Conservation (phyloP, 225 moss, liverwort and hornwort species). For the Rhytidiadelphus loreus region DNA sequence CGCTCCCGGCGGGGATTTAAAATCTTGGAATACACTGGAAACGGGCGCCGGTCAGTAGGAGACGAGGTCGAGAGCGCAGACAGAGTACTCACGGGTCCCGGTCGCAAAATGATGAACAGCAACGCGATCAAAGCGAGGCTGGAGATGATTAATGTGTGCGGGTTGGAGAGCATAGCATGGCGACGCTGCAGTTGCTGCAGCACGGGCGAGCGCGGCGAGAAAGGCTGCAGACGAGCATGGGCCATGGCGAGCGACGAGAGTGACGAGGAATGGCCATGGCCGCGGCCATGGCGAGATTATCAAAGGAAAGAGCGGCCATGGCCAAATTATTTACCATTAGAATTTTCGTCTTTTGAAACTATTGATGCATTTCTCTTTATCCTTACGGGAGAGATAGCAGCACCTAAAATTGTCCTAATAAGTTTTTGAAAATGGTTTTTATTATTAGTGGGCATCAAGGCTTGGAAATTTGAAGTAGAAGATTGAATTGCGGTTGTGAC, state of each 20-base stretch:
- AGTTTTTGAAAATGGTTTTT: not conserved
- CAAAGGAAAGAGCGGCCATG: not conserved
- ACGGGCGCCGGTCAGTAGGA: not conserved
- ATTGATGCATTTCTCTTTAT: not conserved
- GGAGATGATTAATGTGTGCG: not conserved
- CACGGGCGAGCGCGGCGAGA: slow-evolving; percentile 4
- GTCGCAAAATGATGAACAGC: not conserved
- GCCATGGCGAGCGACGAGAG: not conserved
- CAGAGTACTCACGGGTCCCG: not conserved
- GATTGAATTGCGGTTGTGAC: not conserved
- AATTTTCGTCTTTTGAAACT: too few species aligned
- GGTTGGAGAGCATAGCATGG: not conserved
- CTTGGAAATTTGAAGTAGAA: not conserved
- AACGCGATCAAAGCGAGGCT: not conserved
- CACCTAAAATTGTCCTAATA: not conserved
- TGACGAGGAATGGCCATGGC: not conserved
- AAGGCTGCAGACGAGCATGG: not conserved
- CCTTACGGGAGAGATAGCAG: not conserved
- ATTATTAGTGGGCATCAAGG: too few species aligned
- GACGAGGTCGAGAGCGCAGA: not conserved
- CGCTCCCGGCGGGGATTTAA: slow-evolving; percentile 25
- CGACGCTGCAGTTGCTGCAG: slow-evolving; percentile 4
- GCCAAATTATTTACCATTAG: not conserved
- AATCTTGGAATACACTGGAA: slow-evolving; percentile 17
- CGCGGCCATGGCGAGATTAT: not conserved